Percentiles rank a stretch among this genome's conserved stretches.
Evolutionary conservation across 805 yeast genomes (phyloP).

Genomic region (Wickerhamiella lipophila): DNA sequence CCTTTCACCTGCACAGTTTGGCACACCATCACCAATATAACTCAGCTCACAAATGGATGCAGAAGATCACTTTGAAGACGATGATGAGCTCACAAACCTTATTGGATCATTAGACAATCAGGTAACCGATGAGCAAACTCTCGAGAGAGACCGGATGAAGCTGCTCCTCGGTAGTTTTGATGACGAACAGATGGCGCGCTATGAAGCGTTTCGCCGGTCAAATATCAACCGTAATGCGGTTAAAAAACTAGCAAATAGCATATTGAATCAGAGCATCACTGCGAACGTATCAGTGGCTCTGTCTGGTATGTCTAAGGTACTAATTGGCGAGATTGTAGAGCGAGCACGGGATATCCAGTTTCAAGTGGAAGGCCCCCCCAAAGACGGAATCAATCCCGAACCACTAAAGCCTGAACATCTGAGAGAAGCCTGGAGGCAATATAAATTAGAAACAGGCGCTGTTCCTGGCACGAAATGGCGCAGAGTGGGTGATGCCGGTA

Average conservation of each 20-base stretch:
- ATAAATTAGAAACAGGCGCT: conserved; percentile 51
- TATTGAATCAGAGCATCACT: conserved; percentile 67
- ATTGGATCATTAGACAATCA: conserved; percentile 5
- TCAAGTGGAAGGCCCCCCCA: conserved; percentile 30
- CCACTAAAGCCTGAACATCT: conserved; percentile 78
- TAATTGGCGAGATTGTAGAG: conserved; percentile 82
- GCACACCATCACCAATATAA: background rate
- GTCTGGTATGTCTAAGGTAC: conserved; percentile 77
- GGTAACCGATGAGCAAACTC: conserved; percentile 17
- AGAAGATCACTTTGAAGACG: conserved; percentile 3
- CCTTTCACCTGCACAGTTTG: background rate
- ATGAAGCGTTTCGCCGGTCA: conserved; percentile 76
- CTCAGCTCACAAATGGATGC: background rate
- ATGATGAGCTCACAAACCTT: conserved; percentile 5
- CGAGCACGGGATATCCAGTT: conserved; percentile 62
- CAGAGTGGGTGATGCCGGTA: conserved; percentile 52
- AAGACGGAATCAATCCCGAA: conserved; percentile 24
- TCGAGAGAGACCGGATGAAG: conserved; percentile 29
- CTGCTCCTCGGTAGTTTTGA: conserved; percentile 60
- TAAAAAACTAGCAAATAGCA: conserved; percentile 65
- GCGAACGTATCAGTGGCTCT: conserved; percentile 67
- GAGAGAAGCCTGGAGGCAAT: conserved; percentile 77
- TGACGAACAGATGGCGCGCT: conserved; percentile 72
- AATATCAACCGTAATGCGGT: conserved; percentile 61
- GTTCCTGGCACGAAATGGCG: conserved; percentile 57